A percentile compares a stretch with the other conserved stretches of the same genome.
Conservation (phyloP, 2,329 filamentous ascomycete genomes). For the Knoxdaviesia proteae region DNA sequence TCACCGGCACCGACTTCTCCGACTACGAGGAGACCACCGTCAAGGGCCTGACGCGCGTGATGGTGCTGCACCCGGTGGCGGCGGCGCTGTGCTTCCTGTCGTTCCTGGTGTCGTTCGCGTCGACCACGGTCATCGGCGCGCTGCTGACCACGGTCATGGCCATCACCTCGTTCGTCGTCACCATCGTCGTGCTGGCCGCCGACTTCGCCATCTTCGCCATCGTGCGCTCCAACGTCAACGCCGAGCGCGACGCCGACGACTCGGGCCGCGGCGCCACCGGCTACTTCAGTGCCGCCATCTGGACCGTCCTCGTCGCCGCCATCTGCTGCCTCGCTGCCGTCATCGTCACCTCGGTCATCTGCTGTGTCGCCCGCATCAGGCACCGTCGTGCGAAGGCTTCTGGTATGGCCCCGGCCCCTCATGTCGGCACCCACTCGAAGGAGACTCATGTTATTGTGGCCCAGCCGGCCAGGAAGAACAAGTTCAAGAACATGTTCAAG, state of each 20-base stretch:
- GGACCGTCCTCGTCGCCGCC: slow-evolving; percentile 35
- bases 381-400: slow-evolving; percentile 7
- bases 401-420: neutral
- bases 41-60: slow-evolving; percentile 30
- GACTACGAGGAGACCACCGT: slow-evolving; percentile 20
- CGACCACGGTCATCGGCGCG: slow-evolving; percentile 28
- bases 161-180: slow-evolving; percentile 25
- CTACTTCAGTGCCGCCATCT: slow-evolving; percentile 31
- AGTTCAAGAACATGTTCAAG: too few relatives aligned
- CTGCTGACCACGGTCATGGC: slow-evolving; percentile 28
- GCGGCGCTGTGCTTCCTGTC: slow-evolving; percentile 35
- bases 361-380: slow-evolving; percentile 29
- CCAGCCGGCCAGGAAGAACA: too few relatives aligned
- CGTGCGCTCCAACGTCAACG: slow-evolving; percentile 30
- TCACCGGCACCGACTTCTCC: slow-evolving; percentile 19
- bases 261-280: slow-evolving; percentile 16
- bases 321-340: slow-evolving; percentile 32
- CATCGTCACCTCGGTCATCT: slow-evolving; percentile 38
- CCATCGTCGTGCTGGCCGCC: slow-evolving; percentile 25
- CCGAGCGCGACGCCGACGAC: slow-evolving; percentile 9
- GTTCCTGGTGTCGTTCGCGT: slow-evolving; percentile 31
- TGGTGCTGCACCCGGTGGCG: slow-evolving; percentile 43
- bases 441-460: too few relatives aligned
- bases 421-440: too few relatives aligned
- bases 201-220: slow-evolving; percentile 38